Conservation (phyloP, 1,139 yeast species). For the Zygosaccharomyces sapae region DNA sequence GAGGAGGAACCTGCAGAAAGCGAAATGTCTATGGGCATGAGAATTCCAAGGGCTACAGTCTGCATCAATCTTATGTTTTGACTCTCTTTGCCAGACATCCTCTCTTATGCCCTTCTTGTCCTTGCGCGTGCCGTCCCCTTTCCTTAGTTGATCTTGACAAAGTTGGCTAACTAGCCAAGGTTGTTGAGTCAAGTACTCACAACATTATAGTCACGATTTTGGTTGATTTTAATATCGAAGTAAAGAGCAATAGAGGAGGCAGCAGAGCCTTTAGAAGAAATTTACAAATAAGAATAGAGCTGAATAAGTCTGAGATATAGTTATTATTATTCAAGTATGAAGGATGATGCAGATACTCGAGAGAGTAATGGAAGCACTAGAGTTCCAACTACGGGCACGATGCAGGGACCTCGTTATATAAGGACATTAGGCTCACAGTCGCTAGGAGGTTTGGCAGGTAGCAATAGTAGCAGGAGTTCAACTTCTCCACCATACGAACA, state of each 20-base stretch:
- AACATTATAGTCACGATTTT: not conserved
- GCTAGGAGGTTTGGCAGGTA: conserved; percentile 15
- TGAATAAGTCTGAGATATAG: not conserved
- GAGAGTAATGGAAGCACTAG: conserved; percentile 2
- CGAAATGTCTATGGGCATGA: too few species aligned
- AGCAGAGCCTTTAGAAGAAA: not conserved
- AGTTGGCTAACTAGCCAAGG: not conserved
- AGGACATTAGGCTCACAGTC: conserved; percentile 26
- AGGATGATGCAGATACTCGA: conserved; percentile 7
- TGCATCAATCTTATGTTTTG: too few species aligned
- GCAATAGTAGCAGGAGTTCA: conserved; percentile 17
- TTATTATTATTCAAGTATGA: not conserved
- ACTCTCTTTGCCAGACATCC: not conserved
- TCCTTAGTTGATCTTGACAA: not conserved
- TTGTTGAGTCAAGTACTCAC: not conserved
- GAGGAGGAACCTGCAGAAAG: too few species aligned
- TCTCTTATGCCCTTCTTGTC: not conserved
- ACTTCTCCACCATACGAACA: conserved; percentile 12
- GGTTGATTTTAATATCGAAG: not conserved
- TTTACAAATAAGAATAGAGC: conserved; percentile 1
- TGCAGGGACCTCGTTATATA: conserved; percentile 11
- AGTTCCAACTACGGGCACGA: conserved; percentile 14
- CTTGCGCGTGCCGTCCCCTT: not conserved
- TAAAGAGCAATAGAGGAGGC: not conserved
- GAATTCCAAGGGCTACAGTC: too few species aligned